Evolutionary conservation across 2,329 filamentous ascomycete genomes (phyloP).

Genomic region (Grosmannia clavigera): DNA sequence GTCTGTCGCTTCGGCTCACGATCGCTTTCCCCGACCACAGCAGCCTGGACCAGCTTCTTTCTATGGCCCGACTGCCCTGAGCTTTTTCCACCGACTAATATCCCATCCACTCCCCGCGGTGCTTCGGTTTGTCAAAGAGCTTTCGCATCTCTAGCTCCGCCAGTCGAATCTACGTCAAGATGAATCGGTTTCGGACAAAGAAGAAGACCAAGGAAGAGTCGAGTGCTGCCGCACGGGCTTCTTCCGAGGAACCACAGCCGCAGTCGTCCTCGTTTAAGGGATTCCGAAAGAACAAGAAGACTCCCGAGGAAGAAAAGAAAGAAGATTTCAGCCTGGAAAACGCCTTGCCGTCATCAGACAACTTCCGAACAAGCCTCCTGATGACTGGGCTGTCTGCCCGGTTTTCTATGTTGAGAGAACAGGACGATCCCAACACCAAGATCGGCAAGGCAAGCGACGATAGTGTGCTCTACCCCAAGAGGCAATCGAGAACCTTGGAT

Average conservation of each 20-base stretch:
- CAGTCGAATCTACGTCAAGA: constrained; percentile 21
- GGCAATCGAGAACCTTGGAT: constrained; percentile 60
- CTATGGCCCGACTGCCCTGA: not conserved
- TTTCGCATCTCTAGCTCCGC: not conserved
- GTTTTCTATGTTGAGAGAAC: constrained; percentile 93
- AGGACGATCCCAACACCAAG: constrained; percentile 80
- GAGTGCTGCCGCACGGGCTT: constrained; percentile 24
- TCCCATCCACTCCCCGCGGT: not conserved
- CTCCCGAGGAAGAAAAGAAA: constrained; percentile 43
- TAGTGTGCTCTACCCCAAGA: constrained; percentile 74
- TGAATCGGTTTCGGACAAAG: constrained; percentile 69
- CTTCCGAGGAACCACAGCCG: constrained; percentile 41
- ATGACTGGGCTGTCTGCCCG: constrained; percentile 92
- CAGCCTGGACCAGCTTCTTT: not conserved
- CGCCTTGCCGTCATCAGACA: constrained; percentile 69
- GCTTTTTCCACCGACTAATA: not conserved
- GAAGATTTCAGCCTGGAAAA: constrained; percentile 55
- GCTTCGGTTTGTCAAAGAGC: not conserved
- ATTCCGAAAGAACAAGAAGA: constrained; percentile 44
- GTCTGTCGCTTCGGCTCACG: not conserved
- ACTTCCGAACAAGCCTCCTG: constrained; percentile 89
- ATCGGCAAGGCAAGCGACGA: constrained; percentile 92
- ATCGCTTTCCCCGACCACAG: not conserved
- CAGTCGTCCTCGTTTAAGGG: constrained; percentile 26
- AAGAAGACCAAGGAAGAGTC: constrained; percentile 54